Evolutionary conservation across 306 rosid species (phyloP), one percentile per base, ranked within the genome.

Genomic region (Glycine tomentella): DNA sequence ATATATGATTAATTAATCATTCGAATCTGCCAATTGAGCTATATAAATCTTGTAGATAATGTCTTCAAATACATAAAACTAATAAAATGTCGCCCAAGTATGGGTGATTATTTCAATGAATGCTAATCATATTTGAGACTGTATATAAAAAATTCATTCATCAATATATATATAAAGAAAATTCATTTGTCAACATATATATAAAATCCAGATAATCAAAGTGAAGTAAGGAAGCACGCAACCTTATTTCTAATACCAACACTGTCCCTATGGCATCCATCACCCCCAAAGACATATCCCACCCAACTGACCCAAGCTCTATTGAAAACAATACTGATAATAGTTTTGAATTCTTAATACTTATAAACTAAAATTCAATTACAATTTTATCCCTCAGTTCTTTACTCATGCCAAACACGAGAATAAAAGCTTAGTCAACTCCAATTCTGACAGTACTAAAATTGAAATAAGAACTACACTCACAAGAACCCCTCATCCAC

Each of bases 321-420:
- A 61, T 25, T 20, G 66, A 61, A 8, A 61, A 31, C 5, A 2
- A 4, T 62, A 33, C 15, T 31, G 2, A 62, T 40, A 38, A 42
- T 42, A 66, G 72, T 66, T 66, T 64, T 66, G 15, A 40, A 40
- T 40, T 42, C 2, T 66, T 42, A 42, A 14, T 15, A 66, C 7
- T 42, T 66, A 66, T 3, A 65, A 65, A 66, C n/a, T 40, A 66
- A 66, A 66, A 40, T 66, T 42, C 5, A 15, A 42, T 66, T 36
- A 36, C 11, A 65, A 66, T 7, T n/a, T 38, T 66, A 66, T 0
- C 1, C 14, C 52, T 66, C 33, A 15, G 9, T 4, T 42, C 13
- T 44, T 67, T 11, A 44, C 17, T 67, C 53, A 16, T 16, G 51
- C 50, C 71, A 40, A 38, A 65, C 71, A 14, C 12, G 7, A 65